These are phyloP conservation scores for Sapria himalayana DNA, from an alignment of 345 rosid species.

Conservation along the genomic window DNA sequence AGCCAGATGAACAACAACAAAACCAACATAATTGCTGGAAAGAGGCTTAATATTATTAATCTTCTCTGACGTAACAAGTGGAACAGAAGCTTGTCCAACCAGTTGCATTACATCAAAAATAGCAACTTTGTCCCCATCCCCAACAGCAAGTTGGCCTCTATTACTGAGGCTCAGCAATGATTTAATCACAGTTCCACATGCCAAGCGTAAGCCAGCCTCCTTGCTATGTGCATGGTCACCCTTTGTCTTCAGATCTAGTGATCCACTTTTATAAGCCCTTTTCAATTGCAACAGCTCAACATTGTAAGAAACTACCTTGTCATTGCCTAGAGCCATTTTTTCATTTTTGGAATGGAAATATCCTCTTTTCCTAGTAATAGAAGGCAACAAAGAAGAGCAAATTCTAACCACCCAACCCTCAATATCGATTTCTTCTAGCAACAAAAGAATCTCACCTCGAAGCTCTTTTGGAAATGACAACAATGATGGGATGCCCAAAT, in stretches of 20 bases:
- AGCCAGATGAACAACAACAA: slow-evolving; percentile 83
- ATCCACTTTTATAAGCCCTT: slow-evolving; percentile 94
- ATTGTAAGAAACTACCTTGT: slow-evolving; percentile 59
- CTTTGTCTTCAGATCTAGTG: slow-evolving; percentile 90
- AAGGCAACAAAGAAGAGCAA: slow-evolving; percentile 57
- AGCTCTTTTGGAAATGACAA: slow-evolving; percentile 56
- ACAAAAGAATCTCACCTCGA: slow-evolving; percentile 34
- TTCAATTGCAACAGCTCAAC: slow-evolving; percentile 77
- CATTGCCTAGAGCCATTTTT: slow-evolving; percentile 45
- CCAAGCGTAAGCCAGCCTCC: slow-evolving; percentile 74
- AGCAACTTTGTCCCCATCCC: slow-evolving; percentile 99
- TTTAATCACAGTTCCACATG: slow-evolving; percentile 78
- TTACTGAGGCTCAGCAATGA: slow-evolving; percentile 79
- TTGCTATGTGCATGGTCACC: slow-evolving; percentile 82
- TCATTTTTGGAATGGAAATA: slow-evolving; percentile 46
- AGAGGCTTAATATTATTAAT: slow-evolving; percentile 88
- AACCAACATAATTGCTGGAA: slow-evolving; percentile 82
- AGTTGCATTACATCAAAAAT: slow-evolving; percentile 84
- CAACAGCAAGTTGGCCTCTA: slow-evolving; percentile 98
- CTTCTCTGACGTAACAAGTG: slow-evolving; percentile 89
- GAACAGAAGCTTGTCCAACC: slow-evolving; percentile 75
- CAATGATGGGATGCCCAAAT: slow-evolving; percentile 28
- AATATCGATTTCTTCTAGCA: slow-evolving; percentile 66
- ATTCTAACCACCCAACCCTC: slow-evolving; percentile 55
- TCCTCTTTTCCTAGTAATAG: slow-evolving; percentile 54